Evolutionary conservation across 2,329 filamentous ascomycete species (phyloP).

Genomic region (Aureobasidium sp.): DNA sequence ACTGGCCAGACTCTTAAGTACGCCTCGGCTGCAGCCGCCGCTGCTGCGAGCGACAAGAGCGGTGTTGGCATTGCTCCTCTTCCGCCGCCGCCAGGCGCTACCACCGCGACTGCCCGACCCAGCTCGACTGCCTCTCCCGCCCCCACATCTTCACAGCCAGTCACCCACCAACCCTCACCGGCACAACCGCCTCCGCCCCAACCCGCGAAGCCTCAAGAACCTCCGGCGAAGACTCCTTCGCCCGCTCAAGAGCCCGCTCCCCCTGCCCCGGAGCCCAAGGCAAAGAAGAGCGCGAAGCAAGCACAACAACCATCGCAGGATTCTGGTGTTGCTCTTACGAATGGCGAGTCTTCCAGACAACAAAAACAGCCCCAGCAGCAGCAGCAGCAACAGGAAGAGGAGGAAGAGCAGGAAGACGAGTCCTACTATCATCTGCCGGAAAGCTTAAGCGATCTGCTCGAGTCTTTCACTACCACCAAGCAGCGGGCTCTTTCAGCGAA

Average conservation of each 20-base stretch:
- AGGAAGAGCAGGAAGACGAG: constrained; percentile 55
- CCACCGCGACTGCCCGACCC: constrained; percentile 38
- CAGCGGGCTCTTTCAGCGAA: constrained; percentile 56
- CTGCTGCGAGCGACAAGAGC: constrained; percentile 83
- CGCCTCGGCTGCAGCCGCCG: constrained; percentile 88
- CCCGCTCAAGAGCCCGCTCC: constrained; percentile 5
- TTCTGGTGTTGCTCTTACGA: constrained; percentile 36
- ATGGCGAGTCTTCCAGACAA: constrained; percentile 46
- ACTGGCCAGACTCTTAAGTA: constrained; percentile 92
- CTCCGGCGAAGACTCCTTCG: constrained; percentile 19
- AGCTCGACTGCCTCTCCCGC: constrained; percentile 54
- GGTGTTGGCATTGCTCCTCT: constrained; percentile 85
- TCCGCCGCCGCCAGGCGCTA: constrained; percentile 71
- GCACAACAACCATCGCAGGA: constrained; percentile 28
- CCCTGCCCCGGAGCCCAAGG: constrained; percentile 4
- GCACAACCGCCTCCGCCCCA: constrained; percentile 22
- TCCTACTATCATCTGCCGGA: constrained; percentile 89
- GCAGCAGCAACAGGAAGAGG: constrained; percentile 18
- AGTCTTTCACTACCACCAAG: constrained; percentile 81
- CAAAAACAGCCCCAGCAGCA: constrained; percentile 1
- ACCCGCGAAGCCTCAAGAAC: constrained; percentile 23
- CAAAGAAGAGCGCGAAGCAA: constrained; percentile 21
- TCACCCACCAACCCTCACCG: constrained; percentile 31
- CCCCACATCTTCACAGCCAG: constrained; percentile 43
- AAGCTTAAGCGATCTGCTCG: constrained; percentile 79